A percentile compares a stretch with the other conserved stretches of the same genome.
Evolutionary conservation across 345 rosid genomes (phyloP).

Genomic region (Salix arbutifolia): DNA sequence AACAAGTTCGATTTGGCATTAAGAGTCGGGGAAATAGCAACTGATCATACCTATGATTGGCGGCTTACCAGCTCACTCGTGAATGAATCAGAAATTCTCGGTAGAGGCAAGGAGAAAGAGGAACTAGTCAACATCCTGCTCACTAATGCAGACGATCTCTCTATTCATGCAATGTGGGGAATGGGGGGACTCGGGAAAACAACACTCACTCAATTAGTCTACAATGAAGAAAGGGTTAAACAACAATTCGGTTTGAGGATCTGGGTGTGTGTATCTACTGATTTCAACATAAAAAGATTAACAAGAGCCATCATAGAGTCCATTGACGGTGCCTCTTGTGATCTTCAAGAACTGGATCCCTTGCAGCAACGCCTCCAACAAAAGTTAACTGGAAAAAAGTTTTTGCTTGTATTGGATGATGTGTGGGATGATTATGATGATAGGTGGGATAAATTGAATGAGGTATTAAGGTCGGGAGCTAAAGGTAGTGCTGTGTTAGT

Average conservation of each 20-base stretch:
- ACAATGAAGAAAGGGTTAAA: not conserved
- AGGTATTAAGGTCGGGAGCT: not conserved
- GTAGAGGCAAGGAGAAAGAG: not conserved
- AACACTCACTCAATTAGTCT: not conserved
- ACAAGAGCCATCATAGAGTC: conserved; percentile 1
- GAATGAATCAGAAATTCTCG: not conserved
- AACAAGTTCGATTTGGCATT: not conserved
- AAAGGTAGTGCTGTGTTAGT: not conserved
- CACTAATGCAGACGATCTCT: not conserved
- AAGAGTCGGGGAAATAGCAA: too few relatives aligned
- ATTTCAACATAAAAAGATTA: not conserved
- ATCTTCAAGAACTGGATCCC: not conserved
- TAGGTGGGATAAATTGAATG: not conserved
- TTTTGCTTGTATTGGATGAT: conserved; percentile 7
- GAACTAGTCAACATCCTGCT: not conserved
- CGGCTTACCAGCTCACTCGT: not conserved
- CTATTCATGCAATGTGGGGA: conserved; percentile 1
- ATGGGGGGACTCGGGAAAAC: not conserved
- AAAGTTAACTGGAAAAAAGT: not conserved
- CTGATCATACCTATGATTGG: not conserved
- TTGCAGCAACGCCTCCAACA: not conserved
- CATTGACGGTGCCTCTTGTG: not conserved
- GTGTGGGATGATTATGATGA: not conserved
- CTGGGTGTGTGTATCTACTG: conserved; percentile 10
- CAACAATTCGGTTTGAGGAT: not conserved